A percentile compares a stretch with the other conserved stretches of the same genome.
Conservation (phyloP, 352 stramenopile genomes). For the Blastocystis sp. region DNA sequence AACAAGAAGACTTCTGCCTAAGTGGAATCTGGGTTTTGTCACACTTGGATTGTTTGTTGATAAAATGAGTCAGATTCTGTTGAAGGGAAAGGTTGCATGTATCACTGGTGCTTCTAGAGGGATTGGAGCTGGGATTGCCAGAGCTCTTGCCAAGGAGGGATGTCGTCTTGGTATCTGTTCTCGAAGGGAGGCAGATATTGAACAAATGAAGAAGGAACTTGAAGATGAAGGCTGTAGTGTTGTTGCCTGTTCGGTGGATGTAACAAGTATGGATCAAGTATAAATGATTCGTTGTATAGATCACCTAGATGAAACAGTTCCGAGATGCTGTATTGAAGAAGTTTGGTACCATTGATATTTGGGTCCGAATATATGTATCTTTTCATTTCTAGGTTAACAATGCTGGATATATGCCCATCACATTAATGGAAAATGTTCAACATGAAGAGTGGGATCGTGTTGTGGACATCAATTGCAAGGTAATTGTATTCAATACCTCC, state of each 20-base stretch:
- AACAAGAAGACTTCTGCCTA: slow-evolving; percentile 59
- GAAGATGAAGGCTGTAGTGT: slow-evolving; percentile 29
- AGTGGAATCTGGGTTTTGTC: slow-evolving; percentile 8
- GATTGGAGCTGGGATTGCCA: slow-evolving; percentile 28
- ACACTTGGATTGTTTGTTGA: slow-evolving; percentile 45
- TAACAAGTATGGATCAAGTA: slow-evolving; percentile 48
- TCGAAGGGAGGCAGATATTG: slow-evolving; percentile 60
- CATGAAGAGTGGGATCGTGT: slow-evolving; percentile 31
- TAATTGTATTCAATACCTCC: background rate
- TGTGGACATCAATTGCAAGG: slow-evolving; percentile 59
- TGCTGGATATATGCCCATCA: slow-evolving; percentile 47
- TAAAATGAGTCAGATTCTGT: background rate
- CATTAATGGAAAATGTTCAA: slow-evolving; percentile 44
- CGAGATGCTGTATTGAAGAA: background rate
- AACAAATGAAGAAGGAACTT: slow-evolving; percentile 16
- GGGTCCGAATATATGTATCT: background rate
- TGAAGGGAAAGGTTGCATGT: slow-evolving; percentile 23
- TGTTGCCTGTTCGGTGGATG: slow-evolving; percentile 22
- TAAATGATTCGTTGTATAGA: background rate
- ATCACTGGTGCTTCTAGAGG: slow-evolving; percentile 37
- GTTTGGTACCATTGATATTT: slow-evolving; percentile 62
- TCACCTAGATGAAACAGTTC: slow-evolving; percentile 19
- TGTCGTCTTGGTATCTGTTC: slow-evolving; percentile 54
- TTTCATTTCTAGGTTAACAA: slow-evolving; percentile 54
- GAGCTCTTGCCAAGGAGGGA: slow-evolving; percentile 27